Evolutionary conservation across 805 yeast genomes (phyloP).

Genomic region (Lachancea waltii): DNA sequence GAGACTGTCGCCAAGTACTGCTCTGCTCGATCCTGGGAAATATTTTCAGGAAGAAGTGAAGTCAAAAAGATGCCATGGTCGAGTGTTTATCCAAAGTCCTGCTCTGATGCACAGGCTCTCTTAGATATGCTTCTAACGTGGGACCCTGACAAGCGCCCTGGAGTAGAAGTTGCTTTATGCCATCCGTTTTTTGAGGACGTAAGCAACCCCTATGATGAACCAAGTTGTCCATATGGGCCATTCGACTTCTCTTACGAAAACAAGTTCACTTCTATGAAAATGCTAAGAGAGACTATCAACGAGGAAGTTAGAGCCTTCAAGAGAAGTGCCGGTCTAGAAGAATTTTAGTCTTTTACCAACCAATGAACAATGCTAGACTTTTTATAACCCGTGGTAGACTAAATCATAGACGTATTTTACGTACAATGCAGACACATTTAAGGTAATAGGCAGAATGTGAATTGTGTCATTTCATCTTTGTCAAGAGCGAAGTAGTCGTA

Average conservation of each 20-base stretch:
- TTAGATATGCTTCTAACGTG: constrained; percentile 54
- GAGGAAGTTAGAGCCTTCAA: constrained; percentile 49
- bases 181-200: constrained; percentile 52
- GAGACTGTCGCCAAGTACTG: constrained; percentile 40
- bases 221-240: constrained; percentile 37
- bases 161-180: constrained; percentile 49
- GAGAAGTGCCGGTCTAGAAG: neutral
- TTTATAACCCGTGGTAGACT: no score
- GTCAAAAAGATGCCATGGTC: constrained; percentile 43
- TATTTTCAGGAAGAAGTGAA: constrained; percentile 38
- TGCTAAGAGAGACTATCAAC: constrained; percentile 42
- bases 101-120: constrained; percentile 44
- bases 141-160: constrained; percentile 50
- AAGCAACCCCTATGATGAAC: constrained; percentile 52
- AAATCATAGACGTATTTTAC: no score
- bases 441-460: no score
- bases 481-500: no score
- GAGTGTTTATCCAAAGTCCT: constrained; percentile 57
- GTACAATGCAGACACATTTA: no score
- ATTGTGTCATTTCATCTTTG: no score
- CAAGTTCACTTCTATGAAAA: constrained; percentile 33
- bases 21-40: constrained; percentile 41
- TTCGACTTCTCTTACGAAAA: constrained; percentile 69
- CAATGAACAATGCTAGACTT: neutral
- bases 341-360: neutral